Base-by-base conservation (phyloP, 768 basidiomycete genomes). In the Podaxis sp. region DNA sequence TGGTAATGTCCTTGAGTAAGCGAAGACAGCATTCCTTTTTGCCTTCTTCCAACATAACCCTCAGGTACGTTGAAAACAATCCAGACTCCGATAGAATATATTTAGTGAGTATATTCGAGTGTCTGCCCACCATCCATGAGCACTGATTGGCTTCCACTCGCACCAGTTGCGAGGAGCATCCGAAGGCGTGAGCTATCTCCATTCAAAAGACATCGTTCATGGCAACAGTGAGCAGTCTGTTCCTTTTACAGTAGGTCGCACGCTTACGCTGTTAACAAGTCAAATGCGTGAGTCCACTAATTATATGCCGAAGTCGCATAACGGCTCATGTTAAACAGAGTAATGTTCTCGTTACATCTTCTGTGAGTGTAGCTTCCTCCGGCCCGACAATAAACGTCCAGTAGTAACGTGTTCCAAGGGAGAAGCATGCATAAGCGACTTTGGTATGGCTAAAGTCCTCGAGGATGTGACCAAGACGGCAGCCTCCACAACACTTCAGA, bases 361-460 rank as follows among this genome's bases (percentile, higher is more conserved):
- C 74, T 55, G 85, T 83, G 61, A 66, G 72, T 51, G 13, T 7
- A 42, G 6, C 6, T 25, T 27, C 47, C 32, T n/a, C 1, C 23
- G 9, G 32, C 6, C 13, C 37, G 13, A 14, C 10, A 9, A 5
- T 1, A 46, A 48, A 32, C 7, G 1, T 11, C 47, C 21, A 4
- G 5, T 38, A 50, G 50, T 63, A 53, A 44, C 27, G 23, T 42
- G 61, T 57, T 28, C 37, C 4, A 58, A 86, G 86, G 79, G 77
- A 10, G 73, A 81, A 64, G 79, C 85, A 32, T 74, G 81, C 32
- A 81, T 88, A 14, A 83, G 82, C 61, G 86, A 88, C 64, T 87
- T 88, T 67, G 85, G 86, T 40, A 81, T 87, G 73, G 81, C 86
- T 16, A 85, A 83, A 66, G 73, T 84, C 28, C 77, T 87, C 38